A percentile compares a stretch with the other conserved stretches of the same genome.
phyloP scores from a whole-genome alignment of 2,329 filamentous ascomycete species.

The Cyclaneusma minus region DNA sequence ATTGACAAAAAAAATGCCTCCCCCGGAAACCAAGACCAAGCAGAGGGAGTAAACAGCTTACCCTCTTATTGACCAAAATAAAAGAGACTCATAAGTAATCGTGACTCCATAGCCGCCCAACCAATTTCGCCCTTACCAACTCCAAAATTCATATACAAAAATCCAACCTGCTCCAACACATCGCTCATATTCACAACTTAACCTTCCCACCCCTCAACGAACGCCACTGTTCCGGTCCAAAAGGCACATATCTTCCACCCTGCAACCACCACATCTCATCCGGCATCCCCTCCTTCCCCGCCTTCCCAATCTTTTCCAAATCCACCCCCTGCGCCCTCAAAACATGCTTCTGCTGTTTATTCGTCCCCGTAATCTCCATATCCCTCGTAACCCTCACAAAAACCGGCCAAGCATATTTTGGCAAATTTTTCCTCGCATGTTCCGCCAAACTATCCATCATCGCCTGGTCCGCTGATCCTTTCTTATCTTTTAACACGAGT shows the following conservation, averaged over 20 bases:
- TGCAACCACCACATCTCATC: slow-evolving; percentile 43
- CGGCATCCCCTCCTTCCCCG: slow-evolving; percentile 8
- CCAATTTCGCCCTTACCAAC: no score
- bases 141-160: no score
- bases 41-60: no score
- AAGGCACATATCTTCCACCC: slow-evolving; percentile 50
- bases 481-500: slow-evolving; percentile 39
- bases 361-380: slow-evolving; percentile 62
- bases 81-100: no score
- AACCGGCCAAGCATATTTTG: slow-evolving; percentile 60
- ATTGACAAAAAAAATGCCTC: no score
- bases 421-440: slow-evolving; percentile 42
- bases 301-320: slow-evolving; percentile 37
- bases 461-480: slow-evolving; percentile 23
- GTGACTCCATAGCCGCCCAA: no score
- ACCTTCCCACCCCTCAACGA: slow-evolving; percentile 50
- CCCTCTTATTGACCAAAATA: no score
- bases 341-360: slow-evolving; percentile 73
- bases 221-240: slow-evolving; percentile 53
- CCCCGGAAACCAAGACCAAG: no score
- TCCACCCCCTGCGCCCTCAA: slow-evolving; percentile 62
- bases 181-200: slow-evolving; percentile 43
- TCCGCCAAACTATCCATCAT: slow-evolving; percentile 42
- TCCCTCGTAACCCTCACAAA: slow-evolving; percentile 54
- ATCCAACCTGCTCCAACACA: neutral